Evolutionary conservation across 2,329 filamentous ascomycete species (phyloP).

Genomic region (Colletotrichum sp.): DNA sequence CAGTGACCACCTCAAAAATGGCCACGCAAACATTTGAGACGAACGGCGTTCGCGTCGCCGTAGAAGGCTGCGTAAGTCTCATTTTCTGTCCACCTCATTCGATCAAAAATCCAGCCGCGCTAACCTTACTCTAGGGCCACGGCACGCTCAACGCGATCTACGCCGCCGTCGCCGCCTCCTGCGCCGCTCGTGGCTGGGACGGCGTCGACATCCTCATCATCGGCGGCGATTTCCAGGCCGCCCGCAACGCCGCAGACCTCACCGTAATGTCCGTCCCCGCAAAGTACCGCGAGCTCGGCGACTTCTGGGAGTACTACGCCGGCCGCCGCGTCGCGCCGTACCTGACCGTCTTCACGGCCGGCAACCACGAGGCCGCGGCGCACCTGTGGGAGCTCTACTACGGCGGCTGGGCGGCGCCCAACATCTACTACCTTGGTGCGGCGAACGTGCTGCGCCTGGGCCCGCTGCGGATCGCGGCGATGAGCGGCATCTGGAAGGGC

Average conservation of each 20-base stretch:
- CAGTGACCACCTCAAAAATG: conserved; percentile 29
- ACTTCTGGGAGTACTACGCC: conserved; percentile 94
- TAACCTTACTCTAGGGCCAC: conserved; percentile 69
- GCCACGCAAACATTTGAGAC: conserved; percentile 34
- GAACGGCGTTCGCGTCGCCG: conserved; percentile 73
- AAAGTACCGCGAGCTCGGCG: conserved; percentile 87
- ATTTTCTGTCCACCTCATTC: not conserved
- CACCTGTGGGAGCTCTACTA: conserved; percentile 94
- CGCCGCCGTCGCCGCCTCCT: conserved; percentile 73
- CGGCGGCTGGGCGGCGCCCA: conserved; percentile 94
- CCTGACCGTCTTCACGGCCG: conserved; percentile 89
- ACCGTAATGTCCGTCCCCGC: conserved; percentile 86
- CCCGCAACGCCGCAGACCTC: conserved; percentile 87
- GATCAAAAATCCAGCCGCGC: not conserved
- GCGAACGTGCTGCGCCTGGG: conserved; percentile 88
- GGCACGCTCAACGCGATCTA: conserved; percentile 93
- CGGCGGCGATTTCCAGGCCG: conserved; percentile 87
- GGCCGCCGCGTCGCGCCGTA: conserved; percentile 80
- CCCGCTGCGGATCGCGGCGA: conserved; percentile 82
- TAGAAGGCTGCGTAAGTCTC: conserved; percentile 81
- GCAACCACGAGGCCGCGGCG: conserved; percentile 94
- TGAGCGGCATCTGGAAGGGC: conserved; percentile 96
- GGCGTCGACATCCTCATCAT: conserved; percentile 91
- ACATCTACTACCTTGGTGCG: conserved; percentile 96
- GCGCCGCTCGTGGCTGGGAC: conserved; percentile 76